Evolutionary conservation across 2,329 filamentous ascomycete genomes (phyloP), one percentile per base, ranked within the genome.

Genomic region (Colletotrichum neosansevieriae): DNA sequence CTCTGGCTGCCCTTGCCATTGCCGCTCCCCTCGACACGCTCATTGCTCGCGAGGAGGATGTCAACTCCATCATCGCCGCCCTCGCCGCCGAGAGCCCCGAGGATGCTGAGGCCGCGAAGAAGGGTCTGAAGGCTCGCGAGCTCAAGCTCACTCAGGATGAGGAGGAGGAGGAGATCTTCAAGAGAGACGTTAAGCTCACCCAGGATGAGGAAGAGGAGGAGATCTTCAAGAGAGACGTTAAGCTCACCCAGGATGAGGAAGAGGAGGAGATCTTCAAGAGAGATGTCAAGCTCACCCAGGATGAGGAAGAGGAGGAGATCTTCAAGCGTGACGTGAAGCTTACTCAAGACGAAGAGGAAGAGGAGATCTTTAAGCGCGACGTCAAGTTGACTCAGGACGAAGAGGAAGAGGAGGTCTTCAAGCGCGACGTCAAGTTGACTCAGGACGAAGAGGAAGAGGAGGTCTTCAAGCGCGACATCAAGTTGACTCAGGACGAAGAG

Each of bases 1-100:
- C 65, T 12, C 34, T 68, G 40, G 60, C 49, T n/a, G 65, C 65
- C 32, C 60, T 45, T 15, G 65, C 54, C 54, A 68, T 68, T 11
- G 60, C 65, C 5, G 65, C 53, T 17, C 65, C 65, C 12, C 47
- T 68, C 53, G 47, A 65, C 4, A 36, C 9, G 34, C 21, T 67
- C 29, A 24, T 53, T 32, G 60, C 53, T 24, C 60, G 60, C 32
- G 29, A 56, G n/a, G 60, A 68, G 12, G 53, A 64, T 7, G 51
- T 49, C 32, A 65, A 42, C 38, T 36, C 38, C 12, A 44, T 63
- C 19, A 50, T 67, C 7, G 24, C 36, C 9, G 64, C 59, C 3
- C 59, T 67, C 29, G 58, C 51, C 2, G 44, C 51, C 9, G 64
- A 63, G 51, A 67, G 19, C 38, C 59, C 59, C 10, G 65, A 58